Conservation (phyloP, 225 moss, liverwort and hornwort genomes). For the Polytrichum commune region DNA sequence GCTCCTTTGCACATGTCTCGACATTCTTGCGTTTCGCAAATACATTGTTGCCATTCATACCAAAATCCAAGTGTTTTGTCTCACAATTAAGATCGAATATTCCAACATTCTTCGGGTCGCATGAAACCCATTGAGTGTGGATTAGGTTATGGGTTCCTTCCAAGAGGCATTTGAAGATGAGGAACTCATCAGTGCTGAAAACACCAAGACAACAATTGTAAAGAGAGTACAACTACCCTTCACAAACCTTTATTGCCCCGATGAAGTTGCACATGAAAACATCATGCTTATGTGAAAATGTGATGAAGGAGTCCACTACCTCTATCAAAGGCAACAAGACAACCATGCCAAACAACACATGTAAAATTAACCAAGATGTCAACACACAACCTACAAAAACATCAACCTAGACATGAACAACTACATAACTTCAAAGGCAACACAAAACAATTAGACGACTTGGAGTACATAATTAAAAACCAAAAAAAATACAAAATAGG, state of each 20-base stretch:
- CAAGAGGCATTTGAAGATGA: not conserved
- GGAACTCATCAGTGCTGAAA: not conserved
- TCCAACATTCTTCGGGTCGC: too few species aligned
- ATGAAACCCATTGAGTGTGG: not conserved
- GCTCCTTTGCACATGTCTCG: too few species aligned
- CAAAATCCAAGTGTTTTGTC: not conserved
- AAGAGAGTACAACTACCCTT: not conserved
- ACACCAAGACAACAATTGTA: not conserved
- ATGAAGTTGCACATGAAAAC: not conserved
- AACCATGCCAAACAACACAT: not conserved
- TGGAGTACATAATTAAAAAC: too few species aligned
- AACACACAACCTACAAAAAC: not conserved
- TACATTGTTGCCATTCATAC: not conserved
- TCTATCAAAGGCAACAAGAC: not conserved
- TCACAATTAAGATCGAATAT: not conserved
- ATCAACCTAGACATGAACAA: not conserved
- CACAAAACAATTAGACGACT: not conserved
- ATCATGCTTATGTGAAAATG: not conserved
- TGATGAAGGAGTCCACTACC: not conserved
- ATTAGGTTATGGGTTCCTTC: not conserved
- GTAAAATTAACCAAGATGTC: not conserved
- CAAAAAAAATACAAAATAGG: not conserved
- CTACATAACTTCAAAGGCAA: not conserved
- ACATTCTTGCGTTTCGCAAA: too few species aligned
- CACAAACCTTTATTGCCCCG: not conserved